phyloP scores from a whole-genome alignment of 2,329 filamentous ascomycete genomes.

The Eutypella sp. region DNA sequence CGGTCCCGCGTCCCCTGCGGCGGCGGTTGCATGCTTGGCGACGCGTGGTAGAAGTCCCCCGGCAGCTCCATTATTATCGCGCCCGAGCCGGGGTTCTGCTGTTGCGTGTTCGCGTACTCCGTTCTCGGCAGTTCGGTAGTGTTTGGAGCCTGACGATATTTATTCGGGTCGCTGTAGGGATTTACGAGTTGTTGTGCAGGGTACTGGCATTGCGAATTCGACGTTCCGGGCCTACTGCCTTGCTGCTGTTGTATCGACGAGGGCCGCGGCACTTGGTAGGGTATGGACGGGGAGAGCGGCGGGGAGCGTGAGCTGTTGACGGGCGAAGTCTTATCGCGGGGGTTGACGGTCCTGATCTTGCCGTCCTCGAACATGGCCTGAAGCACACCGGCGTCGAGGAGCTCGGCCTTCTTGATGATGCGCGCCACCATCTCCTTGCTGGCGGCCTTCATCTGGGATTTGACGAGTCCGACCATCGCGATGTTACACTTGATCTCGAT shows the following conservation, averaged over 20 bases:
- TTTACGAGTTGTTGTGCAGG: slow-evolving; percentile 18
- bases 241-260: slow-evolving; percentile 27
- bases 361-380: slow-evolving; percentile 65
- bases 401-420: slow-evolving; percentile 66
- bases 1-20: slow-evolving; percentile 23
- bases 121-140: slow-evolving; percentile 37
- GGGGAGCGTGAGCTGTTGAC: slow-evolving; percentile 8
- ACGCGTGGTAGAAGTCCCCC: slow-evolving; percentile 44
- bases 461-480: slow-evolving; percentile 60
- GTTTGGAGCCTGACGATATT: too few relatives aligned
- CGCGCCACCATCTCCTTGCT: slow-evolving; percentile 64
- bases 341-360: slow-evolving; percentile 54
- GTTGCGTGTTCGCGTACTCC: slow-evolving; percentile 1
- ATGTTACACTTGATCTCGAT: slow-evolving; percentile 68
- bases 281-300: slow-evolving; percentile 24
- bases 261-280: slow-evolving; percentile 38
- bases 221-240: slow-evolving; percentile 27
- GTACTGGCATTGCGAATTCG: slow-evolving; percentile 23
- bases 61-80: slow-evolving; percentile 34
- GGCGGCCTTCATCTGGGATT: slow-evolving; percentile 60
- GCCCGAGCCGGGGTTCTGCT: slow-evolving; percentile 6
- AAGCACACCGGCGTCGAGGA: slow-evolving; percentile 61
- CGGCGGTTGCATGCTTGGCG: slow-evolving; percentile 19
- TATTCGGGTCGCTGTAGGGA: too few relatives aligned
- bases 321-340: slow-evolving; percentile 29